Percentiles rank a stretch among this genome's conserved stretches.
Conservation (phyloP, 305 asterid genomes). For the Solanum hybrid region DNA sequence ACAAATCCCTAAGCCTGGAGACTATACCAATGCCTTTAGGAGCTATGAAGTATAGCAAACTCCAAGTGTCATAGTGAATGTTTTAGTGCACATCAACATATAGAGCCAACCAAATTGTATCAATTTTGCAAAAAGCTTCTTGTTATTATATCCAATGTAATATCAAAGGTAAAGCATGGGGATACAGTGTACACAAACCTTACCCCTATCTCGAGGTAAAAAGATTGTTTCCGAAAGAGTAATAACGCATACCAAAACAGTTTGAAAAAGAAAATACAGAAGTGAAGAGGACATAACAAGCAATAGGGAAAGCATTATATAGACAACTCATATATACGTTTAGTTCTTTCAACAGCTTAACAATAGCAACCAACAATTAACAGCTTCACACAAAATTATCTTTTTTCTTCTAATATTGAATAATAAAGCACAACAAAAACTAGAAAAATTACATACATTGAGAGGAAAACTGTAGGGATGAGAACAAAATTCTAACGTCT, state of each 20-base stretch:
- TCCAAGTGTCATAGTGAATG: neutral
- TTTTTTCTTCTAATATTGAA: neutral
- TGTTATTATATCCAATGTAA: neutral
- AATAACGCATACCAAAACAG: neutral
- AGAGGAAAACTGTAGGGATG: neutral
- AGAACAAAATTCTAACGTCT: neutral
- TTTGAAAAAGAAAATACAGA: neutral
- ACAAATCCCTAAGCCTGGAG: no score
- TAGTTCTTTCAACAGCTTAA: neutral
- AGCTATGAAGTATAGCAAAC: neutral
- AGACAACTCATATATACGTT: neutral
- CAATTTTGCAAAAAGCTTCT: neutral
- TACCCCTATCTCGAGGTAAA: neutral
- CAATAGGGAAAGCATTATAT: neutral
- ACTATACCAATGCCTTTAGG: no score
- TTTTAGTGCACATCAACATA: neutral
- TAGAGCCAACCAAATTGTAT: neutral
- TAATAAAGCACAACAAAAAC: neutral
- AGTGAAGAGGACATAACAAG: neutral
- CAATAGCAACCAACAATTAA: neutral
- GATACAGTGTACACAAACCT: neutral
- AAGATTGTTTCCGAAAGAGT: neutral
- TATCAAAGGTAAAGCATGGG: neutral
- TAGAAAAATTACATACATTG: neutral
- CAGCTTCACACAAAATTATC: neutral